A percentile compares a stretch with the other conserved stretches of the same genome.
These are phyloP conservation scores for Cladochytrium tenue DNA, from an alignment of 371 early-diverging fungal species.

Conservation along the genomic window DNA sequence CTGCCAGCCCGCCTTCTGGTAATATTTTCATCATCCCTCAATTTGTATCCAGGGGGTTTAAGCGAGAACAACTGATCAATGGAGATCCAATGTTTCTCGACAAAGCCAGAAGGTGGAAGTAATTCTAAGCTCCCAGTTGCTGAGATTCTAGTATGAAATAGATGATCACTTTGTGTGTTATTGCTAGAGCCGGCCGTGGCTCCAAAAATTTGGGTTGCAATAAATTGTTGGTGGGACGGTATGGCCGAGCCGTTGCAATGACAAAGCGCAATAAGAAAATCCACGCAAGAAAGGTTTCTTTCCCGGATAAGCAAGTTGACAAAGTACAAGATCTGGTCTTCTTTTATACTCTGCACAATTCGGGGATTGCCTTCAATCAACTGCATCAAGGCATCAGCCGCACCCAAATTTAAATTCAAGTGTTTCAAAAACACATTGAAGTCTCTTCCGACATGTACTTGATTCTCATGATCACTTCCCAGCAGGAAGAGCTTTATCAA, in stretches of 20 bases:
- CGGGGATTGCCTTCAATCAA: constrained; percentile 30
- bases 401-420: constrained; percentile 33
- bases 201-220: constrained; percentile 16
- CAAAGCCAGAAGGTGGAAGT: background rate
- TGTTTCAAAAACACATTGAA: constrained; percentile 31
- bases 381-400: constrained; percentile 42
- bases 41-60: no score
- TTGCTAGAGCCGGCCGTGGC: no score
- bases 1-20: no score
- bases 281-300: constrained; percentile 31
- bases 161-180: no score
- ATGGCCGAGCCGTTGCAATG: constrained; percentile 30
- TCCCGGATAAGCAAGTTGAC: constrained; percentile 27
- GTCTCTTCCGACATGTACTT: constrained; percentile 32
- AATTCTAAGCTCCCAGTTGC: background rate
- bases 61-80: background rate
- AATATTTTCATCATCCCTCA: no score
- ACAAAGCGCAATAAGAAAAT: constrained; percentile 40
- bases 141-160: background rate
- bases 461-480: constrained; percentile 36
- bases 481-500: constrained; percentile 35
- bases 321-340: constrained; percentile 29
- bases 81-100: background rate
- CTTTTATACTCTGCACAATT: constrained; percentile 31
- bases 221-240: constrained; percentile 25